A percentile compares a stretch with the other conserved stretches of the same genome.
Conservation (phyloP, 495 filamentous ascomycete species). For the Physcia stellaris region DNA sequence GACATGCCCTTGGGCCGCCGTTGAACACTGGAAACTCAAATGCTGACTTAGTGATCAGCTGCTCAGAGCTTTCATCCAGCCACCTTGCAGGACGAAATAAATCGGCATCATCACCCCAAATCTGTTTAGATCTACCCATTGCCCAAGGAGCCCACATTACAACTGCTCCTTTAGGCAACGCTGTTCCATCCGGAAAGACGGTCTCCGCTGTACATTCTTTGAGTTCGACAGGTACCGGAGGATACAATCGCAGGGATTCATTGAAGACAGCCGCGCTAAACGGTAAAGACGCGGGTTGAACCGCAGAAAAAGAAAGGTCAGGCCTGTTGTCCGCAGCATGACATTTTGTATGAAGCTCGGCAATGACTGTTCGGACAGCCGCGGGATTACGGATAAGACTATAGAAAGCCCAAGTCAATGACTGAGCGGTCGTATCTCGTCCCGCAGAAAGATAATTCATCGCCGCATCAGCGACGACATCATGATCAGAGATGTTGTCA, state of each 20-base stretch:
- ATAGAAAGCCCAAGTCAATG: slow-evolving; percentile 46
- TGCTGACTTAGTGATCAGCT: slow-evolving; percentile 27
- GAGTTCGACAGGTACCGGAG: slow-evolving; percentile 48
- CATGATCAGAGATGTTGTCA: slow-evolving; percentile 33
- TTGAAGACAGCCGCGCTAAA: slow-evolving; percentile 44
- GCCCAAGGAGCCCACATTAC: slow-evolving; percentile 47
- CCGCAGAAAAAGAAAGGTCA: slow-evolving; percentile 17
- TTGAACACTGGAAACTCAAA: slow-evolving; percentile 50
- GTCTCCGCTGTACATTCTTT: slow-evolving; percentile 36
- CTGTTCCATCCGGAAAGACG: slow-evolving; percentile 43
- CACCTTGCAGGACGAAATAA: slow-evolving; percentile 39
- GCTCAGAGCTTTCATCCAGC: slow-evolving; percentile 14
- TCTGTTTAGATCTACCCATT: slow-evolving; percentile 39
- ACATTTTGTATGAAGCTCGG: too few species aligned
- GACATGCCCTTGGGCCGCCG: slow-evolving; percentile 39
- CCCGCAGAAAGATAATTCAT: slow-evolving; percentile 48
- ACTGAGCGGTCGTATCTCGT: slow-evolving; percentile 46
- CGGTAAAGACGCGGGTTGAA: slow-evolving; percentile 31
- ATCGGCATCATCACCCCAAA: slow-evolving; percentile 43
- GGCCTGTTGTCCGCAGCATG: neutral
- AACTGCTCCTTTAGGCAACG: slow-evolving; percentile 34
- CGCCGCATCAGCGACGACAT: slow-evolving; percentile 41
- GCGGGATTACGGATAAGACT: slow-evolving; percentile 35
- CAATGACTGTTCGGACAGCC: slow-evolving; percentile 23
- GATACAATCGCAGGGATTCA: slow-evolving; percentile 40